These are phyloP conservation scores for Cantharellus cinnabarinus DNA, from an alignment of 768 basidiomycete genomes.

Conservation along the genomic window DNA sequence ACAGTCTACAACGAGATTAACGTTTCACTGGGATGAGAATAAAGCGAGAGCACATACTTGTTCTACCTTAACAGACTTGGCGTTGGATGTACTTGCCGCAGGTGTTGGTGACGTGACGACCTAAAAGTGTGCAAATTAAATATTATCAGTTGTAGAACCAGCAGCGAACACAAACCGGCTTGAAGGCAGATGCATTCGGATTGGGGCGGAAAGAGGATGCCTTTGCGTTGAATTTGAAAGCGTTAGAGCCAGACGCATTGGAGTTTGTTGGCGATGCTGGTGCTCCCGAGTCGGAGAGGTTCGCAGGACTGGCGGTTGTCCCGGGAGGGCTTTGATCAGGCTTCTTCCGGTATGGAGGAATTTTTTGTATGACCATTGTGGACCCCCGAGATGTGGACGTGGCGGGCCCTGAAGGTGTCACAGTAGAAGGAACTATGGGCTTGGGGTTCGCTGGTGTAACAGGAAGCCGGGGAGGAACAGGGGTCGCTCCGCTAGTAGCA, in stretches of 20 bases:
- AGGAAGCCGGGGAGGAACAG: constrained; percentile 5
- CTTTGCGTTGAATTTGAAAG: constrained; percentile 61
- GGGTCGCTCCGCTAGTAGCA: not conserved
- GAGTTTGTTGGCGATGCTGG: constrained; percentile 30
- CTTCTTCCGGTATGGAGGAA: constrained; percentile 69
- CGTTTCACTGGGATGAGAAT: no score
- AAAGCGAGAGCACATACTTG: no score
- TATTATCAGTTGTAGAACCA: not conserved
- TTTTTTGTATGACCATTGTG: constrained; percentile 65
- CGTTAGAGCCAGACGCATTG: constrained; percentile 18
- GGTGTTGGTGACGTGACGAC: constrained; percentile 1
- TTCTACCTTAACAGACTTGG: constrained; percentile 9
- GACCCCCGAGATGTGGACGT: not conserved
- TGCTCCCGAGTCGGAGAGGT: constrained; percentile 11
- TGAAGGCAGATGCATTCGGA: constrained; percentile 56
- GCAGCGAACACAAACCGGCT: constrained; percentile 27
- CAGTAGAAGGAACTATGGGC: constrained; percentile 8
- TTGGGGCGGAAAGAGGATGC: constrained; percentile 85
- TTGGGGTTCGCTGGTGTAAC: not conserved
- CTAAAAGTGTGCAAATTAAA: not conserved
- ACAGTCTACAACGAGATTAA: not conserved
- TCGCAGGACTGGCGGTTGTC: constrained; percentile 12
- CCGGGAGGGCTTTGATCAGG: constrained; percentile 5
- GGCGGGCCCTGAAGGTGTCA: not conserved
- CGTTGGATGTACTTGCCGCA: constrained; percentile 18